Conservation (phyloP, 2,329 filamentous ascomycete genomes). For the Monascus ruber region DNA sequence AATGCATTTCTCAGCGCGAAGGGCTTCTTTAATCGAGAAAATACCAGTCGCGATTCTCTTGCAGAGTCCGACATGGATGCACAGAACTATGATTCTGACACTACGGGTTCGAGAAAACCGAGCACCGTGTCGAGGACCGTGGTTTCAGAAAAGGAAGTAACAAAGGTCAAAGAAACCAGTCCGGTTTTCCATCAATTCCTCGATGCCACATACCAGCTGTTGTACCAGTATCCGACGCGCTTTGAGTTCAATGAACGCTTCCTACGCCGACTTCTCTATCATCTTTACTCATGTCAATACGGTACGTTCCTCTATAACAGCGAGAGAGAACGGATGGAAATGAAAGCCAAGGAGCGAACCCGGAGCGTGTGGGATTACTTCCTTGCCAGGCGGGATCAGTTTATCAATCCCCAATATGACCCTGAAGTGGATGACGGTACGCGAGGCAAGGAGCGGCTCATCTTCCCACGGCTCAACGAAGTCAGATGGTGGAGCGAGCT, state of each 20-base stretch:
- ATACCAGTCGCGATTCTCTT: constrained; percentile 52
- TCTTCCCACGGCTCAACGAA: constrained; percentile 66
- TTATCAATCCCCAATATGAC: constrained; percentile 72
- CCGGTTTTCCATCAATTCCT: constrained; percentile 97
- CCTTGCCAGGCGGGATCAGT: constrained; percentile 65
- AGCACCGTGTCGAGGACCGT: constrained; percentile 20
- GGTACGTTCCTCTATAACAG: constrained; percentile 94
- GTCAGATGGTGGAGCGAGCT: constrained; percentile 89
- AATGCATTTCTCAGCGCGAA: constrained; percentile 75
- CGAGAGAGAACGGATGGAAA: constrained; percentile 73
- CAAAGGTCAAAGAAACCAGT: constrained; percentile 74
- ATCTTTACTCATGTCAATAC: constrained; percentile 91
- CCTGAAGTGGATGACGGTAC: constrained; percentile 63
- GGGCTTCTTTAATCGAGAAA: constrained; percentile 77
- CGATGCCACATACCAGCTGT: constrained; percentile 82
- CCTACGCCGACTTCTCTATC: constrained; percentile 76
- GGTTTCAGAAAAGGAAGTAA: constrained; percentile 52
- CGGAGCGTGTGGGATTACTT: constrained; percentile 96
- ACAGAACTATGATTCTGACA: constrained; percentile 39
- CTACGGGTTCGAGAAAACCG: constrained; percentile 23
- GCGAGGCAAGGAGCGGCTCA: constrained; percentile 67
- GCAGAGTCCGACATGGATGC: constrained; percentile 50
- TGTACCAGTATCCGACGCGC: constrained; percentile 71
- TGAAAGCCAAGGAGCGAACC: constrained; percentile 57
- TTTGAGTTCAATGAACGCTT: constrained; percentile 98